Base-by-base conservation (phyloP, 306 rosid species). In the Fragaria vesca region DNA sequence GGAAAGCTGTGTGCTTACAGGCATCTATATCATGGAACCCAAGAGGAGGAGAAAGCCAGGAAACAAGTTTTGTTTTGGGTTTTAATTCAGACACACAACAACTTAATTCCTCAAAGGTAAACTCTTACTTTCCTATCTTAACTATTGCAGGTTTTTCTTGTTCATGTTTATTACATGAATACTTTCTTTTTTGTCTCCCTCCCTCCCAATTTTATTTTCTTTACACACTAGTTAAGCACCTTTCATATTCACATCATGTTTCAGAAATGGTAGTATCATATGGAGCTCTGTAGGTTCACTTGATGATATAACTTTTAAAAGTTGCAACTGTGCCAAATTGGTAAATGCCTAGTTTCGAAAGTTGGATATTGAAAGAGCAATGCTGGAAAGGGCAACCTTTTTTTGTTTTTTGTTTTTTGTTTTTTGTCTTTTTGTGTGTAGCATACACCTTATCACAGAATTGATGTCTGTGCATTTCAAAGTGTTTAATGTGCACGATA, bases 1-100 rank as follows among this genome's bases (percentile, higher is more conserved):
- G 94, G 61, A 90, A 90, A 75, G 88, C 93, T 63, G 30, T 70
- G 47, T 95, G 97, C 82, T 73, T 84, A 67, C 87, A 97, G 76
- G 97, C 97, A 42, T 89, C 97, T 30, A 87, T 93, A 78, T 91
- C 97, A 52, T 93, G 95, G 94, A 95, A 89, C 63, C 93, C 88
- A 12, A 91, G 55, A 70, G 84, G 84, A 77, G 89, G 90, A 80
- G 91, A 82, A 81, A 74, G 87, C 81, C 90, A 88, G 68, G 97
- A 87, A 76, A 79, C 92, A 57, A 88, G 91, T 80, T 91, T 95
- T 80, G 86, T 88, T 78, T 34, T 91, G 78, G 97, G 97, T 85
- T 93, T 90, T 79, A 90, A 85, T 82, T 89, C 99, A 8, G 83
- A 88, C 77, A 81, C 89, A 52, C 50, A 87, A 12, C 93, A 93